Conservation (phyloP, 331 rosid species). For the Arachis monticola region DNA sequence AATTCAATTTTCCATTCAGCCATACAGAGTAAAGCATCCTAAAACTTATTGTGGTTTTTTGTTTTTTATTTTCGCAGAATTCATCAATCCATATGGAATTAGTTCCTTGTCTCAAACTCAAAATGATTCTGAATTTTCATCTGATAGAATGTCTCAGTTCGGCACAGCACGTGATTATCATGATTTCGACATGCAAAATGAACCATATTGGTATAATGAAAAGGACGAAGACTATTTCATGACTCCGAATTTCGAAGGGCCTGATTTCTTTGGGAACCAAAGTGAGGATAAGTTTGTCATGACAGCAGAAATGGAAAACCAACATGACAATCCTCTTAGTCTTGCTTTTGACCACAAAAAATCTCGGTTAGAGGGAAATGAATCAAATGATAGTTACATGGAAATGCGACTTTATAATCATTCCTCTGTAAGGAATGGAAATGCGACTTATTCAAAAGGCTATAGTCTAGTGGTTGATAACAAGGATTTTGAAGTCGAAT, state of each 20-base stretch:
- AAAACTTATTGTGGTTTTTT: slow-evolving; percentile 25
- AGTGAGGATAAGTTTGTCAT: slow-evolving; percentile 90
- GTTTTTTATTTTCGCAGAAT: slow-evolving; percentile 49
- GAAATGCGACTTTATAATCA: slow-evolving; percentile 56
- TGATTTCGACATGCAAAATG: slow-evolving; percentile 79
- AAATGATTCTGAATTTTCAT: slow-evolving; percentile 68
- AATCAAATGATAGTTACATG: slow-evolving; percentile 38
- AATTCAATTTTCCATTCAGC: slow-evolving; percentile 7
- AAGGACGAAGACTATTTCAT: slow-evolving; percentile 76
- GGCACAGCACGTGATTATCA: slow-evolving; percentile 92
- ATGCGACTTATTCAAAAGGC: slow-evolving; percentile 39
- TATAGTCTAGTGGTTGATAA: slow-evolving; percentile 37
- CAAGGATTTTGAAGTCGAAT: slow-evolving; percentile 39
- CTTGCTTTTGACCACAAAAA: slow-evolving; percentile 39
- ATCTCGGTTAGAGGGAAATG: slow-evolving; percentile 37
- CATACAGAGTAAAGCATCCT: slow-evolving; percentile 29
- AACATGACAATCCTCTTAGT: slow-evolving; percentile 37
- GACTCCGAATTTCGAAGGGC: slow-evolving; percentile 79
- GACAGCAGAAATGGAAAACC: slow-evolving; percentile 60
- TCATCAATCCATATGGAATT: slow-evolving; percentile 85
- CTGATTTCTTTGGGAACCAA: slow-evolving; percentile 69
- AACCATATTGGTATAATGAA: slow-evolving; percentile 77
- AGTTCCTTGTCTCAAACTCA: slow-evolving; percentile 72
- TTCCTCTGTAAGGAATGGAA: slow-evolving; percentile 42
- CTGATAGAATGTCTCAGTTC: slow-evolving; percentile 82